A percentile compares a stretch with the other conserved stretches of the same genome.
Evolutionary conservation across 75 land plant species (phyloP).

Genomic region (Pinus taeda): DNA sequence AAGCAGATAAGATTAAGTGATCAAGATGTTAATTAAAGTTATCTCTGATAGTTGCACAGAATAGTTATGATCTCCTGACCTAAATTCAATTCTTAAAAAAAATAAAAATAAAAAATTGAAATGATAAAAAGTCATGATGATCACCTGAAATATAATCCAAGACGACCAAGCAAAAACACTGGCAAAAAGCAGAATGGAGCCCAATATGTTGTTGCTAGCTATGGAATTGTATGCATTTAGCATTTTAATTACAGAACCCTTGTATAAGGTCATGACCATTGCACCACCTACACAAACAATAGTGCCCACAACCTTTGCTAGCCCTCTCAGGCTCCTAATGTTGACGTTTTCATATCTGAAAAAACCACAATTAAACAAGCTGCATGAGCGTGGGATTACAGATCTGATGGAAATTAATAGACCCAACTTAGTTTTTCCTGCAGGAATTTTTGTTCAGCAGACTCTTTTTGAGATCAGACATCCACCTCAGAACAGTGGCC

Average conservation of each 20-base stretch:
- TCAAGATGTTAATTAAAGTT: too few species aligned
- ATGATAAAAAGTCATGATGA: not conserved
- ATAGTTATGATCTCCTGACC: too few species aligned
- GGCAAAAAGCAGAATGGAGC: not conserved
- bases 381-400: not conserved
- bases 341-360: constrained; percentile 25
- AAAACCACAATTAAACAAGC: not conserved
- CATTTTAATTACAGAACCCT: constrained; percentile 12
- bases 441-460: not conserved
- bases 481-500: constrained; percentile 21
- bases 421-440: not conserved
- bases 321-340: constrained; percentile 19
- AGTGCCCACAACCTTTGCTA: constrained; percentile 25
- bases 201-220: not conserved
- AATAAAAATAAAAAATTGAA: too few species aligned
- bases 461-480: not conserved
- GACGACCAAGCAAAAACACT: not conserved
- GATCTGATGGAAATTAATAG: not conserved
- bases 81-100: too few species aligned
- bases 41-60: too few species aligned
- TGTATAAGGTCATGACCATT: constrained; percentile 25
- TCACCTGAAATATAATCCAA: not conserved
- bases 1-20: not conserved
- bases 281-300: constrained; percentile 21
- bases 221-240: not conserved